Percentiles rank a stretch among this genome's conserved stretches.
Conservation (phyloP, 495 filamentous ascomycete species). For the Trichoderma reesei region DNA sequence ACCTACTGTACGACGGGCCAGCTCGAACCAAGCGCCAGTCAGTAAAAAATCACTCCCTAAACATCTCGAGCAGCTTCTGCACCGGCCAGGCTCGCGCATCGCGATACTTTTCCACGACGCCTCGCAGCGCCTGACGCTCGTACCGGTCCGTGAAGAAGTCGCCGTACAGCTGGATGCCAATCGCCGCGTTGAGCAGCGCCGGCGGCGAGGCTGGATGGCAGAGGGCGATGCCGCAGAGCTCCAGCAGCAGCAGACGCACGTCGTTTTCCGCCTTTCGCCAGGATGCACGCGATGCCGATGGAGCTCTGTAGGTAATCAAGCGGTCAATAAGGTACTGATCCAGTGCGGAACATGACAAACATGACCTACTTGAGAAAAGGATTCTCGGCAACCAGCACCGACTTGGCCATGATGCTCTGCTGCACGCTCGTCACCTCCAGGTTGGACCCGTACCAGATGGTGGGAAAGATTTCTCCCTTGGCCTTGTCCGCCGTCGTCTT, state of each 20-base stretch:
- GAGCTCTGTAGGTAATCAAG: not conserved
- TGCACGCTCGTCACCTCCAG: slow-evolving; percentile 2
- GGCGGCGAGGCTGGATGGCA: slow-evolving; percentile 4
- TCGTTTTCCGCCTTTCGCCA: slow-evolving; percentile 7
- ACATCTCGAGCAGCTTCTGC: slow-evolving; percentile 5
- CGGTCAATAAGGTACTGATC: not conserved
- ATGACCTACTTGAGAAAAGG: not conserved
- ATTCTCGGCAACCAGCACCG: slow-evolving; percentile 5
- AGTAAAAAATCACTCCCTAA: not conserved
- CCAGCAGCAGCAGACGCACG: slow-evolving; percentile 1
- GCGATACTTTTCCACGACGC: slow-evolving; percentile 7
- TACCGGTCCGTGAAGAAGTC: slow-evolving; percentile 5
- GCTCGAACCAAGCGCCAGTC: not conserved
- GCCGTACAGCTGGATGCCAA: slow-evolving; percentile 9
- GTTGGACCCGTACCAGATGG: slow-evolving; percentile 7
- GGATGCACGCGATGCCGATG: not conserved
- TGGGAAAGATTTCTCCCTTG: slow-evolving; percentile 5
- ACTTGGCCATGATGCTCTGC: slow-evolving; percentile 7
- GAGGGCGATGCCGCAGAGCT: slow-evolving; percentile 8
- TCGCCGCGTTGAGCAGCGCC: slow-evolving; percentile 1
- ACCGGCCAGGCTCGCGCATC: slow-evolving; percentile 5
- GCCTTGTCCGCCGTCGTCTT: not conserved
- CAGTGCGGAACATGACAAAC: not conserved
- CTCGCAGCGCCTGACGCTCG: slow-evolving; percentile 2
- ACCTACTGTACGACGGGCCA: not conserved